Base-by-base conservation (phyloP, 306 rosid species). In the Inga laurina region DNA sequence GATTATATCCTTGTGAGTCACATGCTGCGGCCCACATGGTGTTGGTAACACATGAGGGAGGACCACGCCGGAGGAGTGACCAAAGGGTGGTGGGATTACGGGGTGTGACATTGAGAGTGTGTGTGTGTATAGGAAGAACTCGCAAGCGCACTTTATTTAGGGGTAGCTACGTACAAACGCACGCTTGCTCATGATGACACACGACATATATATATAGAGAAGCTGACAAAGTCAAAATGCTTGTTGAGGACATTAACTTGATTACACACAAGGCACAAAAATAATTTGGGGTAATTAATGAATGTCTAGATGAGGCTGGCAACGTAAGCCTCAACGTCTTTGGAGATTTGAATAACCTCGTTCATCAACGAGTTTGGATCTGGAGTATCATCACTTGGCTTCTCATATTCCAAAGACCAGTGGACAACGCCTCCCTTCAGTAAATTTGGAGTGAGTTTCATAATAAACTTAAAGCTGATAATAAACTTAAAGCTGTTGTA, bases 351-450 rank as follows among this genome's bases (percentile, higher is more conserved):
- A 71, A 71, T 27, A n/a, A 71, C 54, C 54, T 71, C 35, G 0
- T 41, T 15, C 54, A 71, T 7, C 5, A 43, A 18, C 3, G 54
- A 41, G 75, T 27, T 43, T 41, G 75, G 75, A 12, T 71, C 75
- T 5, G 54, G 10, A 44, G 52, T 43, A 19, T 71, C 34, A 11
- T 71, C 75, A 14, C 15, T 43, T 41, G 19, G 75, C 75, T 71
- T 71, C 75, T 71, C 75, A 71, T 71, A 71, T 71, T 71, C 75
- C 54, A 71, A 1, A 8, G 75, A 43, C 75, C 75, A 71, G 27
- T 41, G 19, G 54, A 71, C 35, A 21, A 71, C 52, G 52, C 75
- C 43, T n/a, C 75, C 75, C 34, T 14, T 3, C 19, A 71, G 18
- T 0, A 71, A 0, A 1, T 71, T 2, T 10, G 75, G 75, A 43